Evolutionary conservation across 208 protist genomes (phyloP).

Genomic region (Trypanosoma avium): DNA sequence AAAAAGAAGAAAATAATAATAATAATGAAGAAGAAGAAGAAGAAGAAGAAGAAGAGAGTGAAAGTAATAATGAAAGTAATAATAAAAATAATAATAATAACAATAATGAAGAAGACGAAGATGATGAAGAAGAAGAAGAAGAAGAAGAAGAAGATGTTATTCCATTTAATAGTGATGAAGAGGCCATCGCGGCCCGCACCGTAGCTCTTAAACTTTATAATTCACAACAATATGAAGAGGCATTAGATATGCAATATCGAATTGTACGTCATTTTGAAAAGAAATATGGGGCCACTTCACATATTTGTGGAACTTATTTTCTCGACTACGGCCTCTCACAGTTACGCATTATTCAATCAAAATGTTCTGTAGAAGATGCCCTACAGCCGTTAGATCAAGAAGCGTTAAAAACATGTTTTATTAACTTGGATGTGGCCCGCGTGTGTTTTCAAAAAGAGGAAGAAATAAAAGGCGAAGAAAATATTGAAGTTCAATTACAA

Average conservation of each 20-base stretch:
- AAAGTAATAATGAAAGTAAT: neutral
- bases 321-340: slow-evolving; percentile 90
- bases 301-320: slow-evolving; percentile 71
- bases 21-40: slow-evolving; percentile 28
- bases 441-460: slow-evolving; percentile 80
- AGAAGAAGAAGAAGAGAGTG: neutral
- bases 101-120: neutral
- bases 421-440: slow-evolving; percentile 84
- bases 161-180: slow-evolving; percentile 63
- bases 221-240: slow-evolving; percentile 57
- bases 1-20: neutral
- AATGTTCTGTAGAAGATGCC: slow-evolving; percentile 61
- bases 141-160: slow-evolving; percentile 42
- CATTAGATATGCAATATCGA: slow-evolving; percentile 73
- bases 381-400: slow-evolving; percentile 74
- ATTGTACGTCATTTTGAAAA: slow-evolving; percentile 78
- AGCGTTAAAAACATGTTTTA: slow-evolving; percentile 78
- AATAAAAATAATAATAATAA: neutral
- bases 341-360: slow-evolving; percentile 67
- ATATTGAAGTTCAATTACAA: slow-evolving; percentile 47
- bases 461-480: slow-evolving; percentile 31
- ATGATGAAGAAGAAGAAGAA: slow-evolving; percentile 22
- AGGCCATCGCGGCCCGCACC: slow-evolving; percentile 45
- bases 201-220: slow-evolving; percentile 68
- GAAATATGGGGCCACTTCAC: slow-evolving; percentile 63